Evolutionary conservation across 805 yeast species (phyloP), one percentile per base, ranked within the genome.

Genomic region (Ogataea minuta): DNA sequence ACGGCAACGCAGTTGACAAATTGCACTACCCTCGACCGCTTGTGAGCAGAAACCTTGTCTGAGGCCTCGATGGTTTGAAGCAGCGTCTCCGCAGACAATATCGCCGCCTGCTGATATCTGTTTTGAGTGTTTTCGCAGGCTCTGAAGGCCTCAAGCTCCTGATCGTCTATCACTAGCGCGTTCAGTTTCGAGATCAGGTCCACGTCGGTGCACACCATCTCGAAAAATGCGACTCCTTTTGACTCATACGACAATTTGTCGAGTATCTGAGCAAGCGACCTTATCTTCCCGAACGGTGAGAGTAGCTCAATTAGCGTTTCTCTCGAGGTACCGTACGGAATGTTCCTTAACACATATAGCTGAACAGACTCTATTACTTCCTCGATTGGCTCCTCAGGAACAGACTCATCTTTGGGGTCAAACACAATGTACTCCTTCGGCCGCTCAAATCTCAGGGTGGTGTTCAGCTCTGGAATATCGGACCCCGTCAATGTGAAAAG

Each of bases 1-100:
- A 81, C 73, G 2, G 82, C 72, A 1, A 86, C 70, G 31, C 78
- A 65, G 53, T 89, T 90, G 25, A 85, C 57, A 4, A 89, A 60
- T 40, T 83, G 78, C 6, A 90, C 54, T 1, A 84, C 87, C 11
- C 57, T 69, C 0, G 79, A 59, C 26, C 28, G 28, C 20, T 40
- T 36, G 29, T 53, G 59, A n/a, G 35, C 47, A 1, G 58, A 26
- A 1, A 57, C 41, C 10, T 37, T 31, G 6, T 43, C 40, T 4
- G 38, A 19, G 4, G 46, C 25, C 15, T 28, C 39, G 5, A 26
- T 39, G 4, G 43, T 32, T 5, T 52, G 49, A 19, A 44, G 36
- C 8, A 62, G 35, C 4, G 48, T 46, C 9, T 43, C 43, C 2
- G 56, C 50, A 1, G 57, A 48, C 4, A 60, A 13, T 3, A 45